Conservation (phyloP, 2,329 filamentous ascomycete species). For the Colletotrichum liriopes region DNA sequence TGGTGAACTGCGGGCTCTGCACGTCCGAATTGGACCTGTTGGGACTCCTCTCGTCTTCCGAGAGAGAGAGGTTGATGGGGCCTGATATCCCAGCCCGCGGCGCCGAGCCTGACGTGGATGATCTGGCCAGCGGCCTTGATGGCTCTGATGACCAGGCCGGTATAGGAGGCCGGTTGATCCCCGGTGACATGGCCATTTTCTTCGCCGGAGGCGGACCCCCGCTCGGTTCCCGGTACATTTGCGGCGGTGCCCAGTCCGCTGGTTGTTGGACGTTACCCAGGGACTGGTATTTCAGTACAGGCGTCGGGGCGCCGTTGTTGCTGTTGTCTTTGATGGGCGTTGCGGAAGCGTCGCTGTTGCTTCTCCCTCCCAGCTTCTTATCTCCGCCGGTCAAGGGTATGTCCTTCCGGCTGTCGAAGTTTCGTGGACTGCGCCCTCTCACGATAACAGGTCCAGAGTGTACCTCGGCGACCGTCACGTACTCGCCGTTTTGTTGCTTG, state of each 20-base stretch:
- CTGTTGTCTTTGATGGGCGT: conserved; percentile 44
- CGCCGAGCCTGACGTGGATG: conserved; percentile 21
- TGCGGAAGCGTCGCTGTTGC: conserved; percentile 51
- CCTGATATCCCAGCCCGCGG: conserved; percentile 49
- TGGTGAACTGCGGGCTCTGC: conserved; percentile 66
- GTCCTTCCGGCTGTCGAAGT: conserved; percentile 93
- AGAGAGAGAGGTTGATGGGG: conserved; percentile 70
- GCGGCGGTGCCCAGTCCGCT: conserved; percentile 63
- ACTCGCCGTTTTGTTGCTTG: conserved; percentile 78
- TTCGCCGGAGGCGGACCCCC: conserved; percentile 66
- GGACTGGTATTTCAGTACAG: conserved; percentile 49
- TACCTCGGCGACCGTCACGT: conserved; percentile 84
- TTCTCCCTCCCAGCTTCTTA: conserved; percentile 63
- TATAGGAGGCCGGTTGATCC: conserved; percentile 66
- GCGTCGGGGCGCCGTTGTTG: conserved; percentile 40
- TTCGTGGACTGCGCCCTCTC: conserved; percentile 90
- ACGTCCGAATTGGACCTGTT: conserved; percentile 66
- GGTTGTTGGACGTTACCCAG: conserved; percentile 55
- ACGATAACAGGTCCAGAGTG: conserved; percentile 96
- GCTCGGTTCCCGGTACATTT: conserved; percentile 54
- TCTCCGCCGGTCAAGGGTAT: conserved; percentile 76
- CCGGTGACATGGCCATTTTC: conserved; percentile 68
- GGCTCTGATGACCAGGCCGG: conserved; percentile 64
- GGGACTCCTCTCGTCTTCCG: conserved; percentile 73
- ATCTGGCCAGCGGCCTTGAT: conserved; percentile 38